Conservation (phyloP, 768 basidiomycete genomes). For the Kockovaella imperatae region DNA sequence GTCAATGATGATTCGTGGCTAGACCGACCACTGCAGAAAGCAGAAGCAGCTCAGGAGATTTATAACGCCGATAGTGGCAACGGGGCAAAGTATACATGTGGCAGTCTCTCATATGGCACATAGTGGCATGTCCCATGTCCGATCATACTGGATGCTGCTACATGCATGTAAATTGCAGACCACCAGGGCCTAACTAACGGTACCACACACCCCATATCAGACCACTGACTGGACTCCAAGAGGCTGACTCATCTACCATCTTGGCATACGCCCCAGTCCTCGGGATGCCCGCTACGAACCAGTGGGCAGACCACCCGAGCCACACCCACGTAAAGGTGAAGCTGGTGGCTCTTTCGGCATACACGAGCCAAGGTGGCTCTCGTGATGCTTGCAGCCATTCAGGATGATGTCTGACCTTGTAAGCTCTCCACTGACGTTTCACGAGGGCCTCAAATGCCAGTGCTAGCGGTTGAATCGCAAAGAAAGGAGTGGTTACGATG, state of each 20-base stretch:
- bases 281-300: constrained; percentile 26
- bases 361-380: constrained; percentile 23
- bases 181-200: no score
- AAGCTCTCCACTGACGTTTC: constrained; percentile 19
- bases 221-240: constrained; percentile 17
- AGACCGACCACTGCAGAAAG: neutral
- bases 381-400: neutral
- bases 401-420: constrained; percentile 2
- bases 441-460: constrained; percentile 25
- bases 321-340: constrained; percentile 34
- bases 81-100: neutral
- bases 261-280: constrained; percentile 2
- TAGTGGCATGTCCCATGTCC: no score
- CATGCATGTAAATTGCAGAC: no score
- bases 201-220: constrained; percentile 26
- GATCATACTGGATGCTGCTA: no score
- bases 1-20: no score
- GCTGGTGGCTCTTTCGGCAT: constrained; percentile 21
- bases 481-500: constrained; percentile 24
- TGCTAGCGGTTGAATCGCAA: constrained; percentile 30
- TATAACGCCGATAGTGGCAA: neutral
- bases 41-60: neutral
- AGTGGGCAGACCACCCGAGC: constrained; percentile 31
- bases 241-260: constrained; percentile 1
- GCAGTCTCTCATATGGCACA: neutral